These are phyloP conservation scores for Globisporangium ultimum DNA, from an alignment of 352 stramenopile species.

Conservation along the genomic window DNA sequence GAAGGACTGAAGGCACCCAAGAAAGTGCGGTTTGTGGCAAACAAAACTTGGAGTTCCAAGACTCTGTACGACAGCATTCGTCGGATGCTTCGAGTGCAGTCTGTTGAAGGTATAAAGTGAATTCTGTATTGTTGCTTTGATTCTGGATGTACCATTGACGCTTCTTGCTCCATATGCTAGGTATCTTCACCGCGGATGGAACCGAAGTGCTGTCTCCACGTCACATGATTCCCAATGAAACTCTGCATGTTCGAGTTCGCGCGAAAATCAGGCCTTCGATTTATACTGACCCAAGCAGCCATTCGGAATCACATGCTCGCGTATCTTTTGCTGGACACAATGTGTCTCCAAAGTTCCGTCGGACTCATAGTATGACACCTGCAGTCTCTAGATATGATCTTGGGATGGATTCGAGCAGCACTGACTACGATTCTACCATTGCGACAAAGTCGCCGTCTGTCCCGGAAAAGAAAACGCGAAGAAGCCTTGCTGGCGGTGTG, in stretches of 20 bases:
- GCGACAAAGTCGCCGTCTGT: constrained; percentile 3
- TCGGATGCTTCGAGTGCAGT: constrained; percentile 72
- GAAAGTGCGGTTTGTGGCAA: constrained; percentile 74
- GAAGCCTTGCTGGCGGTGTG: constrained; percentile 2
- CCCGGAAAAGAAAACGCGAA: constrained; percentile 3
- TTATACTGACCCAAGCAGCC: constrained; percentile 13
- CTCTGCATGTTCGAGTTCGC: constrained; percentile 63
- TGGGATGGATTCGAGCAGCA: constrained; percentile 1
- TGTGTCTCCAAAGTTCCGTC: constrained; percentile 9
- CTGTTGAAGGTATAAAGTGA: constrained; percentile 40
- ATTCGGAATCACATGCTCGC: constrained; percentile 20
- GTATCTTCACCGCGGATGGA: constrained; percentile 46
- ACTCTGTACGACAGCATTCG: constrained; percentile 55
- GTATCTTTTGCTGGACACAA: constrained; percentile 14
- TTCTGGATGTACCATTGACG: too few relatives aligned
- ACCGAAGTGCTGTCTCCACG: constrained; percentile 66
- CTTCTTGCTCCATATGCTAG: constrained; percentile 19
- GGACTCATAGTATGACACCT: constrained; percentile 8
- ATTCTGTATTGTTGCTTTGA: background rate
- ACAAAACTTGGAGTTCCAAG: constrained; percentile 61
- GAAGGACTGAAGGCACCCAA: constrained; percentile 54
- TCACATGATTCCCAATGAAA: constrained; percentile 71
- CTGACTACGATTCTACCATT: constrained; percentile 7
- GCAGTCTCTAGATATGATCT: constrained; percentile 2
- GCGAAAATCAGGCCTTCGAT: constrained; percentile 39